Evolutionary conservation across 2,329 filamentous ascomycete genomes (phyloP).

Genomic region (Dactylellina sp.): DNA sequence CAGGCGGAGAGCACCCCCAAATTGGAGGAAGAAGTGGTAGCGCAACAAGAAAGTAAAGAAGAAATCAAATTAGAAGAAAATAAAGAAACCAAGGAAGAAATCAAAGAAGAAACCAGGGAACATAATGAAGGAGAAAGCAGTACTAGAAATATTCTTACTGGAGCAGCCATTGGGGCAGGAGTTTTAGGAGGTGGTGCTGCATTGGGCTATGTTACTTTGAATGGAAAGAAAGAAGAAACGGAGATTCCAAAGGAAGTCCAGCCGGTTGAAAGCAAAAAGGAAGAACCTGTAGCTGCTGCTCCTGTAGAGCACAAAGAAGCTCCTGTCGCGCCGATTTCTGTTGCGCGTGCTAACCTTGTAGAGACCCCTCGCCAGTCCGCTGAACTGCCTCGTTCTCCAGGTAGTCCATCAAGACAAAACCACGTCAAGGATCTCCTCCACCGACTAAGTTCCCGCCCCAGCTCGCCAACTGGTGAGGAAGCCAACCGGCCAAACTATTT

Average conservation of each 20-base stretch:
- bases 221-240: slow-evolving; percentile 34
- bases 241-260: slow-evolving; percentile 32
- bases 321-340: slow-evolving; percentile 31
- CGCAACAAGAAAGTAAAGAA: slow-evolving; percentile 33
- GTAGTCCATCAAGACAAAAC: slow-evolving; percentile 30
- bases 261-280: slow-evolving; percentile 21
- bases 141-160: slow-evolving; percentile 30
- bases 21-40: background rate
- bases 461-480: slow-evolving; percentile 51
- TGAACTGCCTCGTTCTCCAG: slow-evolving; percentile 20
- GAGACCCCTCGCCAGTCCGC: slow-evolving; percentile 42
- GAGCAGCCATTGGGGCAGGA: slow-evolving; percentile 47
- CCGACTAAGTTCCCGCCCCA: slow-evolving; percentile 50
- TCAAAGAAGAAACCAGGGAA: slow-evolving; percentile 32
- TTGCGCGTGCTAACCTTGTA: slow-evolving; percentile 32
- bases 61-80: slow-evolving; percentile 46
- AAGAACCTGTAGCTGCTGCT: slow-evolving; percentile 15
- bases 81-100: slow-evolving; percentile 43
- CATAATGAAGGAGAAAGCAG: slow-evolving; percentile 37
- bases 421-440: slow-evolving; percentile 52
- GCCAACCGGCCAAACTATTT: slow-evolving; percentile 39
- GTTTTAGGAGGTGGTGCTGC: slow-evolving; percentile 37
- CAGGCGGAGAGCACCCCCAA: slow-evolving; percentile 1
- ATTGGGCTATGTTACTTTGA: slow-evolving; percentile 41
- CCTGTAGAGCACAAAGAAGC: slow-evolving; percentile 28